Base-by-base conservation (phyloP, 306 rosid species). In the Parietaria judaica region DNA sequence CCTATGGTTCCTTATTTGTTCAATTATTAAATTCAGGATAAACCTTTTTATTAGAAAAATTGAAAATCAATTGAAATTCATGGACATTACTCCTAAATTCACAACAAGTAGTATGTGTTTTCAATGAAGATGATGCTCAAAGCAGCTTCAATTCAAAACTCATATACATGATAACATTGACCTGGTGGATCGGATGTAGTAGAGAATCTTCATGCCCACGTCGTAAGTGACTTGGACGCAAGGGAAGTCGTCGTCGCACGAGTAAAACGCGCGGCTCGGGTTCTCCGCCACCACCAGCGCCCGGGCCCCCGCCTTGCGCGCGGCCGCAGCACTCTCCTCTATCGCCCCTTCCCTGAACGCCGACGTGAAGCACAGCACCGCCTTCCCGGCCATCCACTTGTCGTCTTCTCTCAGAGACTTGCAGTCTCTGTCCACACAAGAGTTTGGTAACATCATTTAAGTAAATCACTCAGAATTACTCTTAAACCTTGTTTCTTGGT, bases 141-240 rank as follows among this genome's bases (percentile, higher is more conserved):
- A 23, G 31, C 31, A 23, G 31, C 31, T 0, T 23, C 31, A 23
- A 2, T 23, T 23, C 31, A 23, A 23, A n/a, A n/a, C n/a, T n/a
- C n/a, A n/a, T n/a, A n/a, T n/a, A n/a, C n/a, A n/a, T n/a, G n/a
- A n/a, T n/a, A n/a, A 39, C 7, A 3, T 3, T 39, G 73, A 74
- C 83, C 70, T 74, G 49, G 80, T 75, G 37, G 84, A 75, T 51
- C 80, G 78, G 36, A 72, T 60, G 63, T 79, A 75, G 69, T 56
- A 46, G 43, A 75, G 73, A 45, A 79, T 75, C 59, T 73, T 50
- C 58, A 68, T 74, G 67, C 80, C 84, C 4, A 57, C 50, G 47
- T 79, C 80, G 12, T 71, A 64, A 75, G 70, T 73, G 36, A 79
- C 72, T 61, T 68, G 73, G 57, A 68, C 74, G 44, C 78, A 72